These are phyloP conservation scores for Akebia trifoliata DNA, from an alignment of 164 flowering plant species.

Conservation along the genomic window DNA sequence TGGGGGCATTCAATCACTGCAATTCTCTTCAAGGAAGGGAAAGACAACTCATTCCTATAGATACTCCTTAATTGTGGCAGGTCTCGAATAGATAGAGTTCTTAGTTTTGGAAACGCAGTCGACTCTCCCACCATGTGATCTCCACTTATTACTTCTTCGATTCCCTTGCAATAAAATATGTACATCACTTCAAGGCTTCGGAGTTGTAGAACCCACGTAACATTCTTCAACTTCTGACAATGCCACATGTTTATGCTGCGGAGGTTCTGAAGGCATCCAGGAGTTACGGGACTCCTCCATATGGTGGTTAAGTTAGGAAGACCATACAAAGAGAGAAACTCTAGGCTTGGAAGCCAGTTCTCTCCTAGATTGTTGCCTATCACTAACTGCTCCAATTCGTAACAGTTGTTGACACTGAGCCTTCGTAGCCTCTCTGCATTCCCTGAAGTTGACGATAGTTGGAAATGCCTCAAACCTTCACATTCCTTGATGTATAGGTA, in stretches of 20 bases:
- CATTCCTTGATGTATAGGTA: constrained; percentile 25
- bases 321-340: constrained; percentile 23
- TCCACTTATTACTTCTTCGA: constrained; percentile 24
- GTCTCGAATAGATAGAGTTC: constrained; percentile 20
- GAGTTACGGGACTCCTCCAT: constrained; percentile 22
- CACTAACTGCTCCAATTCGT: constrained; percentile 21
- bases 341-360: constrained; percentile 32
- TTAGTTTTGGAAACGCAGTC: constrained; percentile 24
- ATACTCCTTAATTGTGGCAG: constrained; percentile 28
- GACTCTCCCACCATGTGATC: constrained; percentile 9
- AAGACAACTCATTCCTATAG: constrained; percentile 12
- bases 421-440: constrained; percentile 24
- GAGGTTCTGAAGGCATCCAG: constrained; percentile 22
- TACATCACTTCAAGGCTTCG: constrained; percentile 26
- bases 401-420: constrained; percentile 29
- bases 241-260: constrained; percentile 24
- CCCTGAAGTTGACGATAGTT: constrained; percentile 10
- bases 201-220: constrained; percentile 30
- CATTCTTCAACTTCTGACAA: constrained; percentile 31
- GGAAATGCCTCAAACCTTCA: constrained; percentile 17
- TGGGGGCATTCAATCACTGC: constrained; percentile 31
- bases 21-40: constrained; percentile 24
- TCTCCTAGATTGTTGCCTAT: constrained; percentile 18
- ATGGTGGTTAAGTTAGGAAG: constrained; percentile 25
- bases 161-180: constrained; percentile 25